Percentiles rank a stretch among this genome's conserved stretches.
These are phyloP conservation scores for Fusarium chuoi DNA, from an alignment of 2,329 filamentous ascomycete genomes.

Conservation along the genomic window DNA sequence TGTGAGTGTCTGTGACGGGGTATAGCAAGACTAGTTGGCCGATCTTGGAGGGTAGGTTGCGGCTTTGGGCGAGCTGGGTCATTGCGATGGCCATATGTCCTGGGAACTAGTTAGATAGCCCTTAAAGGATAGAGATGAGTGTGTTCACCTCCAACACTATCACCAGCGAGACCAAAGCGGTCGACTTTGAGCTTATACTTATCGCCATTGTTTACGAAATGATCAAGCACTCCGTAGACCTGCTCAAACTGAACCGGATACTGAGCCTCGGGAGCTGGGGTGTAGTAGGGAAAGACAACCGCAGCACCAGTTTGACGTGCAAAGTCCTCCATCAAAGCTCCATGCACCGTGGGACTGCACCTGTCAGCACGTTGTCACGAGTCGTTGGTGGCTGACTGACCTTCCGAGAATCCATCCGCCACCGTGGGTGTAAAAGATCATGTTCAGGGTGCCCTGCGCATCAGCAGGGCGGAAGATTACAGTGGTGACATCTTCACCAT, in stretches of 20 bases:
- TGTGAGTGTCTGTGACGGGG: slow-evolving; percentile 22
- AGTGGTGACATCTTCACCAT: background rate
- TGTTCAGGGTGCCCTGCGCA: slow-evolving; percentile 1
- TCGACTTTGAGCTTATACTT: slow-evolving; percentile 9
- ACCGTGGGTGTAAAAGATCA: slow-evolving; percentile 32
- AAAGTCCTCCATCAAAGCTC: slow-evolving; percentile 25
- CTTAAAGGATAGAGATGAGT: fast-evolving
- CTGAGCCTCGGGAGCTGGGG: slow-evolving; percentile 24
- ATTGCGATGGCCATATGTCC: slow-evolving; percentile 31
- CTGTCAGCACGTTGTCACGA: background rate
- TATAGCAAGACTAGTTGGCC: slow-evolving; percentile 14
- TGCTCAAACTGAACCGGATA: slow-evolving; percentile 28
- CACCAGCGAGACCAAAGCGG: slow-evolving; percentile 10
- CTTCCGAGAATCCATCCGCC: slow-evolving; percentile 31
- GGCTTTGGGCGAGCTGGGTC: slow-evolving; percentile 7
- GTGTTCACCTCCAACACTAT: slow-evolving; percentile 17
- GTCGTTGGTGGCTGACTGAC: background rate
- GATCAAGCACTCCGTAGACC: slow-evolving; percentile 3
- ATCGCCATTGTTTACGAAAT: slow-evolving; percentile 7
- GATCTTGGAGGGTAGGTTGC: background rate
- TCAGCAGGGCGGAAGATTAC: slow-evolving; percentile 13
- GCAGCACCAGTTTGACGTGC: slow-evolving; percentile 23
- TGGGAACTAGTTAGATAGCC: background rate
- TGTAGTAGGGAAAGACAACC: slow-evolving; percentile 24
- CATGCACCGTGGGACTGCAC: background rate